Evolutionary conservation across 2,329 filamentous ascomycete species (phyloP).

Genomic region (Scedosporium apiospermum): DNA sequence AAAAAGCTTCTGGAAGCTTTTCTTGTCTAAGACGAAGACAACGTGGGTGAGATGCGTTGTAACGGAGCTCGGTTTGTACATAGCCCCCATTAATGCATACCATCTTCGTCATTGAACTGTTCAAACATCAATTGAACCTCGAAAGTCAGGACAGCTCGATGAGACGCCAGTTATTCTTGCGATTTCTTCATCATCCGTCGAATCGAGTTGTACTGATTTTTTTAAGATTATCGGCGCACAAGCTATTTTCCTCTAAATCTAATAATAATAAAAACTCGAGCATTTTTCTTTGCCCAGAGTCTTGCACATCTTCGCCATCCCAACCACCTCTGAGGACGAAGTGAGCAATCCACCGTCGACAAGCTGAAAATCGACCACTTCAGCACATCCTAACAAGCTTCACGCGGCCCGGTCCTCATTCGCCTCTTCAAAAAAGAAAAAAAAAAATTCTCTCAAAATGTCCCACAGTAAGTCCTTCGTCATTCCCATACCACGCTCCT

Average conservation of each 20-base stretch:
- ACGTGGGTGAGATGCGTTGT: not conserved
- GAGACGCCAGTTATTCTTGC: too few species aligned
- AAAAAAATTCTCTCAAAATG: conserved; percentile 21
- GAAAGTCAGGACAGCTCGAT: too few species aligned
- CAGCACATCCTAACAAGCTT: not conserved
- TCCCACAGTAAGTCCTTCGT: conserved; percentile 35
- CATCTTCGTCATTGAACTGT: not conserved
- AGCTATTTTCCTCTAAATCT: too few species aligned
- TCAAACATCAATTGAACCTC: too few species aligned
- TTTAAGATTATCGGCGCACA: too few species aligned
- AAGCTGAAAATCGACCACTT: not conserved
- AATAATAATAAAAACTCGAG: not conserved
- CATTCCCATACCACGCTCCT: not conserved
- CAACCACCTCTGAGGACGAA: not conserved
- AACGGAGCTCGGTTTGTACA: not conserved
- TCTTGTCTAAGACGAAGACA: not conserved
- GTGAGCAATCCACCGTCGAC: not conserved
- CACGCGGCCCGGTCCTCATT: not conserved
- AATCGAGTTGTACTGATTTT: too few species aligned
- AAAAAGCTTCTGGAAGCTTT: not conserved
- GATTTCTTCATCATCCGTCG: too few species aligned
- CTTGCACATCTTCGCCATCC: not conserved
- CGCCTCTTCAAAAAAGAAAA: not conserved
- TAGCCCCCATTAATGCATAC: not conserved
- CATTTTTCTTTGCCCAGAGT: not conserved